Evolutionary conservation across 495 filamentous ascomycete genomes (phyloP).

Genomic region (Penicillium ucsense): DNA sequence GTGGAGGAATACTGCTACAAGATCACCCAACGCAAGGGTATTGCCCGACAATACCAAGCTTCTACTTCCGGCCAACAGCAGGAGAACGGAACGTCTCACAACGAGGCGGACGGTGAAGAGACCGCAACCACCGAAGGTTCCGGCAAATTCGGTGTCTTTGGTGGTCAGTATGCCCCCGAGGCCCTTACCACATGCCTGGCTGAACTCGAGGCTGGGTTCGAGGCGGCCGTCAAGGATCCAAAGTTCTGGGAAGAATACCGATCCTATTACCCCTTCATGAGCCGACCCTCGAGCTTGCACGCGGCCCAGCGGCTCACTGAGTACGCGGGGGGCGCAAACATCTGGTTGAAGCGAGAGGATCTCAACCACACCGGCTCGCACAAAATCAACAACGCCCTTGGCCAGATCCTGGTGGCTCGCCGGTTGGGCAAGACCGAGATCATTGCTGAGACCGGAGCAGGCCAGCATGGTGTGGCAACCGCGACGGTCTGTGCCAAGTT

Average conservation of each 20-base stretch:
- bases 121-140: background rate
- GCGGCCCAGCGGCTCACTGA: constrained; percentile 79
- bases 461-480: constrained; percentile 93
- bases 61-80: background rate
- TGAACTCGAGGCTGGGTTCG: constrained; percentile 83
- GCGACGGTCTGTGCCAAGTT: constrained; percentile 94
- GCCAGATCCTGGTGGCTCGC: constrained; percentile 75
- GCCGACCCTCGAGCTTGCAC: constrained; percentile 83
- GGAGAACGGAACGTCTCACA: background rate
- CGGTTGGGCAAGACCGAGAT: constrained; percentile 87
- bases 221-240: constrained; percentile 72
- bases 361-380: constrained; percentile 79
- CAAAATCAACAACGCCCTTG: constrained; percentile 96
- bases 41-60: background rate
- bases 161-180: constrained; percentile 95
- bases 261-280: constrained; percentile 96
- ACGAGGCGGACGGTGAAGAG: background rate
- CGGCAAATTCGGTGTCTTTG: constrained; percentile 74
- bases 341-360: constrained; percentile 95
- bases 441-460: constrained; percentile 92
- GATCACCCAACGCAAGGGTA: constrained; percentile 49
- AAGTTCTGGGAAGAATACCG: constrained; percentile 95
- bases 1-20: constrained; percentile 80
- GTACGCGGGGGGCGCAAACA: constrained; percentile 79
- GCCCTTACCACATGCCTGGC: constrained; percentile 92